A percentile compares a stretch with the other conserved stretches of the same genome.
Evolutionary conservation across 2,329 filamentous ascomycete species (phyloP).

Genomic region (Dactylellina drechsleri): DNA sequence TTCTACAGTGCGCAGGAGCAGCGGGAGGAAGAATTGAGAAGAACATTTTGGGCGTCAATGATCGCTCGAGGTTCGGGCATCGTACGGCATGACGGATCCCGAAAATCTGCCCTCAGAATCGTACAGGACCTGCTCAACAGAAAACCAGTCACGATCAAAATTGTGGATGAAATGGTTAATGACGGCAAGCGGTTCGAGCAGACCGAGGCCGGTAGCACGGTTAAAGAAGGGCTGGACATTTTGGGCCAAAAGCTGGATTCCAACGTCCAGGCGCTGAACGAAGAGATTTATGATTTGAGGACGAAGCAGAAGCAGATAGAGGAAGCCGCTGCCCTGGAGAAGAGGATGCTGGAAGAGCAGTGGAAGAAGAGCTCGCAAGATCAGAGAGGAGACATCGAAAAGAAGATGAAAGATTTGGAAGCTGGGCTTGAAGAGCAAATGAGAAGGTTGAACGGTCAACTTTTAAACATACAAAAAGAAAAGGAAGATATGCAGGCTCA

Average conservation of each 20-base stretch:
- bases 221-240: conserved; percentile 27
- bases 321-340: conserved; percentile 8
- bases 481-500: conserved; percentile 20
- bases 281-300: conserved; percentile 31
- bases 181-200: conserved; percentile 18
- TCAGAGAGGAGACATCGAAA: conserved; percentile 28
- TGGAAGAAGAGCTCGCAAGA: conserved; percentile 32
- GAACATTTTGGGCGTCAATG: conserved; percentile 48
- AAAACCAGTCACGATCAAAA: conserved; percentile 45
- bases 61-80: conserved; percentile 34
- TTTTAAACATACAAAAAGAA: conserved; percentile 17
- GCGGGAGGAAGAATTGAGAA: conserved; percentile 37
- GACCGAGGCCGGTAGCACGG: conserved; percentile 42
- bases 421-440: conserved; percentile 7
- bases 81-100: conserved; percentile 37
- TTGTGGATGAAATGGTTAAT: conserved; percentile 47
- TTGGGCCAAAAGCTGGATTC: conserved; percentile 33
- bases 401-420: conserved; percentile 22
- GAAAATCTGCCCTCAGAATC: conserved; percentile 38
- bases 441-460: conserved; percentile 19
- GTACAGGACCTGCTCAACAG: conserved; percentile 27
- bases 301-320: conserved; percentile 21
- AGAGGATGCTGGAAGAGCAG: conserved; percentile 16
- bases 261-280: conserved; percentile 31
- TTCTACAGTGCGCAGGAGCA: conserved; percentile 32